Percentiles rank a stretch among this genome's conserved stretches.
Evolutionary conservation across 805 yeast species (phyloP).

Genomic region (Yarrowia sp.): DNA sequence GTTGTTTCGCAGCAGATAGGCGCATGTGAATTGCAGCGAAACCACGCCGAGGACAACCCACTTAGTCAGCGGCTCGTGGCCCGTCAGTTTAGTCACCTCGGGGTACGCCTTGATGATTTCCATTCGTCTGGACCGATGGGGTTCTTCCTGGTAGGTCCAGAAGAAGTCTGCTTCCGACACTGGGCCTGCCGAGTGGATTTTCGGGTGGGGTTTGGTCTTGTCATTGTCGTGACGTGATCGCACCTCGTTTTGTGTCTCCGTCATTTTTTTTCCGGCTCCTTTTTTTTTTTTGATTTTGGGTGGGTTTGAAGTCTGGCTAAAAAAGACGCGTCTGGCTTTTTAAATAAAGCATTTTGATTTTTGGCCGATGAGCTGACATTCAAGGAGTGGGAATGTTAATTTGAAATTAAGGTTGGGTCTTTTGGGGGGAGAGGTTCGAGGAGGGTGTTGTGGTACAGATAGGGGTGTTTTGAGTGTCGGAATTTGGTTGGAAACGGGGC

Average conservation of each 20-base stretch:
- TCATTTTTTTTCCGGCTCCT: neutral
- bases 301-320: neutral
- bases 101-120: slow-evolving; percentile 73
- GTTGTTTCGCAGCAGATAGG: slow-evolving; percentile 58
- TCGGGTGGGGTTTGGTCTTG: neutral
- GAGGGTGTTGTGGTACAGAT: neutral
- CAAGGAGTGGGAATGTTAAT: neutral
- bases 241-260: neutral
- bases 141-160: slow-evolving; percentile 81
- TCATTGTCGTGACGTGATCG: neutral
- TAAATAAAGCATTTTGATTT: neutral
- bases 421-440: neutral
- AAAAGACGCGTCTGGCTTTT: neutral
- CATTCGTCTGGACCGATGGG: slow-evolving; percentile 72
- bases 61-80: slow-evolving; percentile 83
- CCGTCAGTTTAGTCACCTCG: slow-evolving; percentile 71
- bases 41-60: slow-evolving; percentile 68
- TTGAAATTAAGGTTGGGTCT: neutral
- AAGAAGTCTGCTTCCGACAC: slow-evolving; percentile 45
- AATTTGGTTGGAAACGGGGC: too few species aligned
- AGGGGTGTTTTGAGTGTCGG: neutral
- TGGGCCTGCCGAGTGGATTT: slow-evolving; percentile 9
- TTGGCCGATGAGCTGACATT: neutral
- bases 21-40: slow-evolving; percentile 59
- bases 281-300: neutral